Conservation (phyloP, 306 rosid genomes). For the Fragaria iinumae region DNA sequence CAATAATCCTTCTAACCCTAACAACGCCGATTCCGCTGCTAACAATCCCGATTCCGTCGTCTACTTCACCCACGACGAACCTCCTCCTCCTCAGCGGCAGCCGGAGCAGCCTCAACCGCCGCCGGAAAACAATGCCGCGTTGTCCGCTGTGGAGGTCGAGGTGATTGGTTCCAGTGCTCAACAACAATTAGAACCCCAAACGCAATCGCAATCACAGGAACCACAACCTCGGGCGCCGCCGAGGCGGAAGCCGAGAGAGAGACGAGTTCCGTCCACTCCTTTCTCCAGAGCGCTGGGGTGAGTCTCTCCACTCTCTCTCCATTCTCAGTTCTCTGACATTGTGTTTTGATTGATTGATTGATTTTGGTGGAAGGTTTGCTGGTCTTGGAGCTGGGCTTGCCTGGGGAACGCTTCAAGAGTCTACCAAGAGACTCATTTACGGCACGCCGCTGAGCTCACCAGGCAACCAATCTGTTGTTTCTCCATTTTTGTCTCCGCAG, state of each 20-base stretch:
- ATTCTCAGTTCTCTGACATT: background rate
- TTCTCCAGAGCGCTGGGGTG: conserved; percentile 57
- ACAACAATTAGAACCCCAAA: background rate
- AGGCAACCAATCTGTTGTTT: conserved; percentile 46
- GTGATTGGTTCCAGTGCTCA: background rate
- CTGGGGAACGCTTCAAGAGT: conserved; percentile 95
- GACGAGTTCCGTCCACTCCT: conserved; percentile 55
- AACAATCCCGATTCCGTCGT: conserved; percentile 42
- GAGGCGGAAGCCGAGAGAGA: conserved; percentile 52
- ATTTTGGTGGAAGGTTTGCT: conserved; percentile 53
- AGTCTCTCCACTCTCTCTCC: background rate
- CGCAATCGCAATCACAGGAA: background rate
- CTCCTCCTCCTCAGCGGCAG: background rate
- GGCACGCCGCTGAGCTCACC: conserved; percentile 42
- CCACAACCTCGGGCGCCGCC: background rate
- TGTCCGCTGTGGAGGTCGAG: background rate
- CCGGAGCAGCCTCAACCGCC: background rate
- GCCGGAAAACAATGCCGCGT: background rate
- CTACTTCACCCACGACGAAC: conserved; percentile 33
- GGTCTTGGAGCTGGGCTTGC: conserved; percentile 95
- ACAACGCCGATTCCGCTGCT: conserved; percentile 23
- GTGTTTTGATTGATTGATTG: background rate
- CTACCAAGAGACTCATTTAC: conserved; percentile 76
- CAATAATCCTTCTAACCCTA: background rate
- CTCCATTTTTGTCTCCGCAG: conserved; percentile 72